These are phyloP conservation scores for Mangifera indica DNA, from an alignment of 345 rosid species.

Conservation along the genomic window DNA sequence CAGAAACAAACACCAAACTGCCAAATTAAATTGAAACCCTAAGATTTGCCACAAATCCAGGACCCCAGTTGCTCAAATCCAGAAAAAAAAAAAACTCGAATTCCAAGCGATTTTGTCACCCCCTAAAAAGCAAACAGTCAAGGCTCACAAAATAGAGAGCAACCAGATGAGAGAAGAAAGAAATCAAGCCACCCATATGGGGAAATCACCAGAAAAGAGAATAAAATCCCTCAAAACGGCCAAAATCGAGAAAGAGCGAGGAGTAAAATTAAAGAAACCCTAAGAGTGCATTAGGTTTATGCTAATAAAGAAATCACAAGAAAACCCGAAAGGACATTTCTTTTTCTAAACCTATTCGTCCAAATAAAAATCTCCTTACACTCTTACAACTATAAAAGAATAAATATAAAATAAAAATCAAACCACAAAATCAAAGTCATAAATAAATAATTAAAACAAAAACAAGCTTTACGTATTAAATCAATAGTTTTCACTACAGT, in stretches of 20 bases:
- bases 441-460: slow-evolving; percentile 22
- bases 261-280: slow-evolving; percentile 34
- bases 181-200: slow-evolving; percentile 15
- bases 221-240: slow-evolving; percentile 10
- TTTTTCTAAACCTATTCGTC: slow-evolving; percentile 22
- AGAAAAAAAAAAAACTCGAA: slow-evolving; percentile 5
- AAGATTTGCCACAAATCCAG: slow-evolving; percentile 25
- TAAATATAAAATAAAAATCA: slow-evolving; percentile 29
- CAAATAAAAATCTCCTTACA: slow-evolving; percentile 30
- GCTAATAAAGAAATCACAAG: slow-evolving; percentile 31
- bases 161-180: slow-evolving; percentile 28
- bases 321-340: slow-evolving; percentile 35
- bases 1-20: slow-evolving; percentile 13
- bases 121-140: slow-evolving; percentile 22
- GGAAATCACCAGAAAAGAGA: slow-evolving; percentile 19
- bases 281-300: slow-evolving; percentile 21
- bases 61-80: slow-evolving; percentile 25
- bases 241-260: slow-evolving; percentile 9
- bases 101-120: neutral
- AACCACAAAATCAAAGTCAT: slow-evolving; percentile 31
- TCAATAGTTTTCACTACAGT: slow-evolving; percentile 44
- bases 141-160: slow-evolving; percentile 20
- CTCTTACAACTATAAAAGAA: slow-evolving; percentile 15
- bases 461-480: slow-evolving; percentile 19
- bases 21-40: slow-evolving; percentile 32